Conservation (phyloP, 495 filamentous ascomycete genomes). For the Penicillium lagena region DNA sequence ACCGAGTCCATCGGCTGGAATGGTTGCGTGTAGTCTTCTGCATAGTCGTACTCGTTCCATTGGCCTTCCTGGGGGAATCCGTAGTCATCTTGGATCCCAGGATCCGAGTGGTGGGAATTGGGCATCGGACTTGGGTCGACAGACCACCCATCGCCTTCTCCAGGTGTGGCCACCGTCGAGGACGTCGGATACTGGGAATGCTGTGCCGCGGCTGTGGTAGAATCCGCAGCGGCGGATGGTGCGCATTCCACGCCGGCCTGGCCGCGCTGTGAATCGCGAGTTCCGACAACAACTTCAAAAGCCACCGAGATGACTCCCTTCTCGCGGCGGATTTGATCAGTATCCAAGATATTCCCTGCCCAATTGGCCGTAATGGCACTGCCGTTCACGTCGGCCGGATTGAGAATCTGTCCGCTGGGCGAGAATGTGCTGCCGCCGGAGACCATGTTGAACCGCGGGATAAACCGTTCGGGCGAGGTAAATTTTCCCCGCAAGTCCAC, state of each 20-base stretch:
- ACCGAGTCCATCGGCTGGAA: constrained; percentile 21
- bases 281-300: constrained; percentile 86
- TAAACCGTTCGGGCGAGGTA: constrained; percentile 56
- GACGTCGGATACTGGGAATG: not conserved
- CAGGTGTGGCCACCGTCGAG: constrained; percentile 7
- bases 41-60: constrained; percentile 27
- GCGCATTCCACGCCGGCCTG: constrained; percentile 37
- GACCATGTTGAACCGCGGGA: constrained; percentile 52
- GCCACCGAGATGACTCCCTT: constrained; percentile 79
- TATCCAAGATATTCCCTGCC: constrained; percentile 80
- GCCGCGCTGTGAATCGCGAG: constrained; percentile 64
- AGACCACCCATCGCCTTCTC: constrained; percentile 23
- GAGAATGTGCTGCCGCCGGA: constrained; percentile 39
- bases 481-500: constrained; percentile 87
- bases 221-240: constrained; percentile 17
- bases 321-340: constrained; percentile 74
- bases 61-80: constrained; percentile 24
- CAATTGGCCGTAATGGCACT: constrained; percentile 44
- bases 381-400: constrained; percentile 30
- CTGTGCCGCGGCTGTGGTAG: constrained; percentile 6
- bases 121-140: constrained; percentile 18
- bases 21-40: constrained; percentile 17
- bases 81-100: constrained; percentile 31
- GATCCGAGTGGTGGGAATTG: constrained; percentile 19
- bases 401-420: constrained; percentile 42